phyloP scores from a whole-genome alignment of 805 yeast species.

The Metschnikowia santaceciliae region DNA sequence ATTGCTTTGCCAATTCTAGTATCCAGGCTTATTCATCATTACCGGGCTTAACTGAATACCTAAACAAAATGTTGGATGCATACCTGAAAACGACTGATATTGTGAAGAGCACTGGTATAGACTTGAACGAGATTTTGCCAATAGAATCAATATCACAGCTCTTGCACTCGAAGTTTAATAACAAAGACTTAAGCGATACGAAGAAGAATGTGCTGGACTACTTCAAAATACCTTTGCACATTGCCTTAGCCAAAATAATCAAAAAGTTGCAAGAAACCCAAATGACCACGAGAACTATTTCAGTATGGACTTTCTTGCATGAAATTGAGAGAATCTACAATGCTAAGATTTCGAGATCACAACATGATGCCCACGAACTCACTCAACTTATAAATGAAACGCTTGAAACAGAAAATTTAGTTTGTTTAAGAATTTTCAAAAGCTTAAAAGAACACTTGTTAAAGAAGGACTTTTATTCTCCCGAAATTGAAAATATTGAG shows the following conservation, averaged over 20 bases:
- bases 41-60: conserved; percentile 55
- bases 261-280: conserved; percentile 61
- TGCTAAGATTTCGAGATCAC: conserved; percentile 71
- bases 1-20: conserved; percentile 89
- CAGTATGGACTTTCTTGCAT: conserved; percentile 77
- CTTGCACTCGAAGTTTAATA: conserved; percentile 12
- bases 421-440: conserved; percentile 33
- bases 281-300: conserved; percentile 47
- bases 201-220: conserved; percentile 16
- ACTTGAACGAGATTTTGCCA: conserved; percentile 13
- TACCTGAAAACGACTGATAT: conserved; percentile 23
- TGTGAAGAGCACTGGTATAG: conserved; percentile 8
- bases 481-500: conserved; percentile 14
- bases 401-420: conserved; percentile 59
- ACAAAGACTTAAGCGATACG: conserved; percentile 5
- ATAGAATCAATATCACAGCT: conserved; percentile 17
- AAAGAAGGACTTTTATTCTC: neutral
- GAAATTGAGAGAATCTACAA: conserved; percentile 69
- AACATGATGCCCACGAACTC: conserved; percentile 95
- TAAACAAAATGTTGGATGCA: conserved; percentile 39
- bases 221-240: conserved; percentile 50
- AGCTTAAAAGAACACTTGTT: conserved; percentile 13
- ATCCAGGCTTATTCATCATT: conserved; percentile 72
- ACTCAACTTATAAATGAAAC: conserved; percentile 79
- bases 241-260: conserved; percentile 50